Conservation (phyloP, 1,284 basidiomycete genomes). For the Rhodofomes roseus region DNA sequence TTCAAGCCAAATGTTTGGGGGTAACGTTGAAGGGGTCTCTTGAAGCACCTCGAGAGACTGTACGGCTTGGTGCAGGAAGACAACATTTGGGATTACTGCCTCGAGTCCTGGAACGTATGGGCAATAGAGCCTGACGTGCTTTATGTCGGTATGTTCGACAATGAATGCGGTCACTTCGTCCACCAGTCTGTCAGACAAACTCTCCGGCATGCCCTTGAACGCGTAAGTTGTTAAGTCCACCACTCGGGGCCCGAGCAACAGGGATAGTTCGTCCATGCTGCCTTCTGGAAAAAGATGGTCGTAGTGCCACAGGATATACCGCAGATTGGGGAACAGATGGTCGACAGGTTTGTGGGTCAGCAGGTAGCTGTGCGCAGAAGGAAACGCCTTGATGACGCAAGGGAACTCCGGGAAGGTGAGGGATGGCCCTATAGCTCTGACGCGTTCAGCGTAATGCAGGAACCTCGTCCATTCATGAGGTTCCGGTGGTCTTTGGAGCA, state of each 20-base stretch:
- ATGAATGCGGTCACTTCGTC: background rate
- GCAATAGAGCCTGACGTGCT: background rate
- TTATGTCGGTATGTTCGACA: background rate
- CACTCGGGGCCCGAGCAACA: conserved; percentile 13
- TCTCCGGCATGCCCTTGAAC: background rate
- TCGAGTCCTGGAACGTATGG: background rate
- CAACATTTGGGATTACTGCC: background rate
- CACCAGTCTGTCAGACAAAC: background rate
- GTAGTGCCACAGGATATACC: conserved; percentile 12
- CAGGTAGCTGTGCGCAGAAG: conserved; percentile 3
- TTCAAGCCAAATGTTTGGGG: background rate
- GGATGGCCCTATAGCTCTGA: background rate
- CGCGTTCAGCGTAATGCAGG: conserved; percentile 12
- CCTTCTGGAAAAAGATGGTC: background rate
- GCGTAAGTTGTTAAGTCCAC: conserved; percentile 6
- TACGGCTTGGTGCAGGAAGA: background rate
- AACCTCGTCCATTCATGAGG: conserved; percentile 13
- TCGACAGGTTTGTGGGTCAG: background rate
- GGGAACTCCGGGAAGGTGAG: background rate
- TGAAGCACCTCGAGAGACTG: background rate
- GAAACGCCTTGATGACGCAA: background rate
- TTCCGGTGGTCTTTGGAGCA: conserved; percentile 5
- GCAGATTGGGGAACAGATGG: conserved; percentile 13
- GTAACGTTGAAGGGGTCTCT: background rate
- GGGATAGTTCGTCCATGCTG: conserved; percentile 7